Percentiles rank a stretch among this genome's conserved stretches.
These are phyloP conservation scores for Colletotrichum acutatum DNA, from an alignment of 2,329 filamentous ascomycete species.

Conservation along the genomic window DNA sequence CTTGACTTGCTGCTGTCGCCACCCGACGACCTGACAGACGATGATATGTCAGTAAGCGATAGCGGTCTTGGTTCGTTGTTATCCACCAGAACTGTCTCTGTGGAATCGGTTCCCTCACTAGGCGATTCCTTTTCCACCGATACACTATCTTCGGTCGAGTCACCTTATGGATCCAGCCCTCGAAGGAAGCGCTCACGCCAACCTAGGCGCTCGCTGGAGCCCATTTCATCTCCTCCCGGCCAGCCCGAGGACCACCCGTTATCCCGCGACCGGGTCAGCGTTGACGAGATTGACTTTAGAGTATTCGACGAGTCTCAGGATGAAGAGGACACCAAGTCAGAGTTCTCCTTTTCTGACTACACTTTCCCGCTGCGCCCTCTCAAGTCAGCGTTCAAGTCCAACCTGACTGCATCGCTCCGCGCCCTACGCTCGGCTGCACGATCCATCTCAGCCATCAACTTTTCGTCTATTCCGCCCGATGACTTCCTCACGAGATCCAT, in stretches of 20 bases:
- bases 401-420: conserved; percentile 73
- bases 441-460: conserved; percentile 71
- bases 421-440: conserved; percentile 73
- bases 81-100: conserved; percentile 66
- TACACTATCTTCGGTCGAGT: conserved; percentile 58
- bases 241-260: conserved; percentile 63
- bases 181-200: conserved; percentile 48
- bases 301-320: conserved; percentile 39
- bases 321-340: conserved; percentile 47
- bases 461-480: conserved; percentile 72
- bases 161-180: conserved; percentile 55
- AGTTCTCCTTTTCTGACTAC: conserved; percentile 43
- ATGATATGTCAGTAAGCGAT: conserved; percentile 58
- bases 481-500: conserved; percentile 76
- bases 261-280: conserved; percentile 59
- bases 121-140: conserved; percentile 65
- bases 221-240: conserved; percentile 66
- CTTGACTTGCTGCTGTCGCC: conserved; percentile 70
- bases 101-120: conserved; percentile 71
- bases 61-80: conserved; percentile 63
- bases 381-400: conserved; percentile 73
- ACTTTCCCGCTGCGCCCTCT: conserved; percentile 59
- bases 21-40: conserved; percentile 66
- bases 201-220: conserved; percentile 62
- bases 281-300: conserved; percentile 56